Base-by-base conservation (phyloP, 441 rosid species). In the Erodium texanum region DNA sequence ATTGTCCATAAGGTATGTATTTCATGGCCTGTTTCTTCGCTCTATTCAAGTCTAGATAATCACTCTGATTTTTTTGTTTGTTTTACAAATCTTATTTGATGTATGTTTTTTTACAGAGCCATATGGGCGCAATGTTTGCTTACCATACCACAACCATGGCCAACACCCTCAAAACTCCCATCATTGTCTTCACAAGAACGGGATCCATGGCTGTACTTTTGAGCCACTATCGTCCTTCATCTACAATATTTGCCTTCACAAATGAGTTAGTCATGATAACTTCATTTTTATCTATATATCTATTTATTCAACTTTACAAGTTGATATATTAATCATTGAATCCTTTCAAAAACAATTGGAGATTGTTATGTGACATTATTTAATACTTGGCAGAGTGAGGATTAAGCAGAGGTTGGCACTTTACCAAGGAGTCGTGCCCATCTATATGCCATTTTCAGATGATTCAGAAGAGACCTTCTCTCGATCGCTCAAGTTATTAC, bases 101-200 rank as follows among this genome's bases (percentile, higher is more conserved):
- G 52, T 63, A 45, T 66, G 19, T 76, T 69, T 29, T 77, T 81
- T 75, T 66, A 76, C 87, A 93, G 97, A 78, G 85, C 70, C 88
- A 82, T 78, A 90, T 93, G 98, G 94, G 97, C 9, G 91, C 86
- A 76, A 93, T 90, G 98, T 90, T 93, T 82, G 94, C 98, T 74
- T 93, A 87, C 77, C 98, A 90, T 78, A 83, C 97, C 66, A 85
- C 98, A 54, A 89, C 88, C 29, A 93, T 93, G 96, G 94, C 98
- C 0, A 90, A 93, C 79, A 93, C 97, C 32, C 88, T 93, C 58
- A 75, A 70, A 68, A 82, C 94, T 29, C 93, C 98, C 3, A 79
- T 87, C 69, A 87, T 93, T 68, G 92, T 93, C 62, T 93, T 90
- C 85, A 90, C 98, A 24, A 87, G 94, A 76, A 89, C 98, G 5